phyloP scores from a whole-genome alignment of 805 yeast species.

The Lachancea sp. region DNA sequence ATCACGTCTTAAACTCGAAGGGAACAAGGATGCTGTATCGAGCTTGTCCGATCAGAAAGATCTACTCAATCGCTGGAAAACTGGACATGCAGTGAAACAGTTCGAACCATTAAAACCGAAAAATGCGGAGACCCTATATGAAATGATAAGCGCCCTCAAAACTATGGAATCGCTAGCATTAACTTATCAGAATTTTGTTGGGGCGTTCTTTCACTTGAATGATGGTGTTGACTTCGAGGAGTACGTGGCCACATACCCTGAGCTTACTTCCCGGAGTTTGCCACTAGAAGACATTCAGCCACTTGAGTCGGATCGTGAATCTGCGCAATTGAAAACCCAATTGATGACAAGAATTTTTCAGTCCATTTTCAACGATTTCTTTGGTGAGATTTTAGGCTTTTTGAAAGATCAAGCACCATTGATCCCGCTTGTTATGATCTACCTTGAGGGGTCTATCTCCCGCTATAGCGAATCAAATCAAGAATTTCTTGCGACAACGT shows the following conservation, averaged over 20 bases:
- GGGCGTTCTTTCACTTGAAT: conserved; percentile 41
- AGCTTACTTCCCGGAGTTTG: conserved; percentile 17
- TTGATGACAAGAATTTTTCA: conserved; percentile 44
- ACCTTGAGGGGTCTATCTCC: conserved; percentile 36
- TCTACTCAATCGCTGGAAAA: conserved; percentile 18
- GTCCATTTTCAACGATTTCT: conserved; percentile 22
- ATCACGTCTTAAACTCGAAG: neutral
- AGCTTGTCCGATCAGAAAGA: conserved; percentile 2
- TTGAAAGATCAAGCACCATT: conserved; percentile 36
- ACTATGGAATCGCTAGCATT: conserved; percentile 26
- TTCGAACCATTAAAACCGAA: conserved; percentile 5
- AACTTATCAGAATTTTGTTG: conserved; percentile 45
- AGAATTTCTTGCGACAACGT: conserved; percentile 51
- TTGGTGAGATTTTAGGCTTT: conserved; percentile 31
- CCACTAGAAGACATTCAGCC: conserved; percentile 33
- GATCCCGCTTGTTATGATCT: conserved; percentile 38
- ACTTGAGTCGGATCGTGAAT: conserved; percentile 41
- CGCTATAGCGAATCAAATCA: conserved; percentile 47
- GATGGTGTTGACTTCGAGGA: conserved; percentile 38
- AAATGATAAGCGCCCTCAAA: conserved; percentile 1
- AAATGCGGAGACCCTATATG: neutral
- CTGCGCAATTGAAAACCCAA: conserved; percentile 42
- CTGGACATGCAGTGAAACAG: conserved; percentile 12
- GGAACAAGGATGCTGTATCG: neutral
- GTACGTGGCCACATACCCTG: conserved; percentile 32